Evolutionary conservation across 164 flowering plant species (phyloP), one percentile per base, ranked within the genome.

Genomic region (Magnolia kwangsiensis): DNA sequence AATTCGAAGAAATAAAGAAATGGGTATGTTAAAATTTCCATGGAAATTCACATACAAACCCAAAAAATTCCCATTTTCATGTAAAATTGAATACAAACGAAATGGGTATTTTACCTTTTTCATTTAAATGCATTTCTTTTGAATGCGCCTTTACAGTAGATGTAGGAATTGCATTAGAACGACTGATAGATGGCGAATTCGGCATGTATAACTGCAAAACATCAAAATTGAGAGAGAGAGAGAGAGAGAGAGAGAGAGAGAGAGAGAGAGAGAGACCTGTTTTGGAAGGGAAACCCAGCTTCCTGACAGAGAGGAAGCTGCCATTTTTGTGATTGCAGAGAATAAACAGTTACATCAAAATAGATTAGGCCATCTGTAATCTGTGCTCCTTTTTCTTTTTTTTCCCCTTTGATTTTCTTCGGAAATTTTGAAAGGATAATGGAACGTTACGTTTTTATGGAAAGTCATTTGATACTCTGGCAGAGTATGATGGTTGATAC

Each of bases 91-190:
- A 37, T 37, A 64, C 45, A 66, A n/a, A 55, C 7, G 6, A 61
- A 63, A 70, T 27, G 55, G 74, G 69, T 51, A 19, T 29, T 82
- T 81, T 81, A 86, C 91, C 78, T 75, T 83, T 81, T 71, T 83
- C 86, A 23, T 63, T 64, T 5, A 66, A 78, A 51, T 76, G 72
- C 50, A 78, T 50, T 67, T 84, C 84, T 63, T 45, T 78, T 61
- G 84, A 71, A 79, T 83, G 80, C 50, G 78, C 73, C 64, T 75
- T 77, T 18, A 81, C 69, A 51, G 75, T 76, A 16, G 55, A 65
- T 9, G 69, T 58, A 73, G 82, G 61, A 70, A 64, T 59, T 50
- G 78, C 20, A 37, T 74, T n/a, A 71, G 74, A 71, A 70, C 83
- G 75, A 68, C 61, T 19, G 18, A 71, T 58, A 64, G 69, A 74